Percentiles rank a stretch among this genome's conserved stretches.
These are phyloP conservation scores for Vanderwaltozyma yarrowii DNA, from an alignment of 805 yeast species.

Conservation along the genomic window DNA sequence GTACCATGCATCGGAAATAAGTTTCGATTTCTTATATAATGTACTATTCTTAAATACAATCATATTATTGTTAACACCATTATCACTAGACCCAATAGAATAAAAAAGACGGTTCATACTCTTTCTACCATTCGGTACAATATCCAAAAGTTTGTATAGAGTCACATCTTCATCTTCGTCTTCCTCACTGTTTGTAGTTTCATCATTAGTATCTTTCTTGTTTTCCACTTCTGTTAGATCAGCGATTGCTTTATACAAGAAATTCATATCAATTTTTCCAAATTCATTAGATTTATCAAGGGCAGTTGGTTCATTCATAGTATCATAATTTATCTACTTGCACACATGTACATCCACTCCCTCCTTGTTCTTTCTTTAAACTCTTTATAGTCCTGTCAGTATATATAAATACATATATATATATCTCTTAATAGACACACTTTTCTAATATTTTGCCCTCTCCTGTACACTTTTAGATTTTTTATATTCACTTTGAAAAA, in stretches of 20 bases:
- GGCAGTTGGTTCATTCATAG: neutral
- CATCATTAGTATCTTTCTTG: neutral
- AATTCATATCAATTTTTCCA: too few species aligned
- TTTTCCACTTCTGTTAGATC: neutral
- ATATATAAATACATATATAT: too few species aligned
- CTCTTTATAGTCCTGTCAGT: too few species aligned
- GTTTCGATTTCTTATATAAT: neutral
- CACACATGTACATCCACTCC: too few species aligned
- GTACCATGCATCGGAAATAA: slow-evolving; percentile 16
- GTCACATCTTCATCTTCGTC: slow-evolving; percentile 2
- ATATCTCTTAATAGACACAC: too few species aligned
- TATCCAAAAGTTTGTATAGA: slow-evolving; percentile 19
- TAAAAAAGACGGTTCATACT: slow-evolving; percentile 15
- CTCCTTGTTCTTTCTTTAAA: too few species aligned
- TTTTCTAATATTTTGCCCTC: too few species aligned
- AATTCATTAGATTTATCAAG: too few species aligned
- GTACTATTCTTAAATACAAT: neutral
- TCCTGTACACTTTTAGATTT: too few species aligned
- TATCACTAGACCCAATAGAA: slow-evolving; percentile 1
- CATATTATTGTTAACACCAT: neutral
- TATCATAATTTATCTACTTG: too few species aligned
- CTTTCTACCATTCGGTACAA: slow-evolving; percentile 17
- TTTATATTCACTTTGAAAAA: too few species aligned
- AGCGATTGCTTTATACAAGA: neutral
- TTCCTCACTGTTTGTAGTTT: neutral